phyloP scores from a whole-genome alignment of 176 grass and related monocot species.

The Oryza rufipogon region DNA sequence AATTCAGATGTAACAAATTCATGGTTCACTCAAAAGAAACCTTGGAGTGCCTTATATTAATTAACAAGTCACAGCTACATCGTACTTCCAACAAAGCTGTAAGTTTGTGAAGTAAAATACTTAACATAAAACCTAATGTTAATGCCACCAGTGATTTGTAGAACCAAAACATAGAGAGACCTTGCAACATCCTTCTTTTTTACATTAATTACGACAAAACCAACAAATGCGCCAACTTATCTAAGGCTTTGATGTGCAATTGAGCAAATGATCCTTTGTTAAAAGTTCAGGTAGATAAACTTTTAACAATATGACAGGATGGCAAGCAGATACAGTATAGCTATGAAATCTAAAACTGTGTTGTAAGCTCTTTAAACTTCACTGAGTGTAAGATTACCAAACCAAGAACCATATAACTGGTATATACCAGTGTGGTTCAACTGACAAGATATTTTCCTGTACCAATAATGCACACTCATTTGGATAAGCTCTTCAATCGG shows the following conservation, averaged over 20 bases:
- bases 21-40: constrained; percentile 24
- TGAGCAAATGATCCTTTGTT: neutral
- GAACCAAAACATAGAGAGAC: neutral
- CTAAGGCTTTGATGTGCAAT: constrained; percentile 16
- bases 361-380: constrained; percentile 28
- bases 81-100: neutral
- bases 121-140: constrained; percentile 19
- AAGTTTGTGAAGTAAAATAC: constrained; percentile 3
- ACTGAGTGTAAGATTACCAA: neutral
- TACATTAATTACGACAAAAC: neutral
- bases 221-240: neutral
- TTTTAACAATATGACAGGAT: neutral
- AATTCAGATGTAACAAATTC: constrained; percentile 13
- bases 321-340: constrained; percentile 1
- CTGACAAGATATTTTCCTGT: constrained; percentile 7
- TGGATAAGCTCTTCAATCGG: constrained; percentile 10
- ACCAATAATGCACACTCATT: constrained; percentile 10
- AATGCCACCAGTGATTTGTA: neutral
- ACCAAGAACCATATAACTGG: constrained; percentile 20
- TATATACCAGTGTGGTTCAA: constrained; percentile 23
- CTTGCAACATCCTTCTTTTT: neutral
- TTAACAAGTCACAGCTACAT: constrained; percentile 6
- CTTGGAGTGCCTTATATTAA: neutral
- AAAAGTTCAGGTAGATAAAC: neutral
- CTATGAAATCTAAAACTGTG: constrained; percentile 8